These are phyloP conservation scores for Fusarium metavorans DNA, from an alignment of 2,329 filamentous ascomycete species.

Conservation along the genomic window DNA sequence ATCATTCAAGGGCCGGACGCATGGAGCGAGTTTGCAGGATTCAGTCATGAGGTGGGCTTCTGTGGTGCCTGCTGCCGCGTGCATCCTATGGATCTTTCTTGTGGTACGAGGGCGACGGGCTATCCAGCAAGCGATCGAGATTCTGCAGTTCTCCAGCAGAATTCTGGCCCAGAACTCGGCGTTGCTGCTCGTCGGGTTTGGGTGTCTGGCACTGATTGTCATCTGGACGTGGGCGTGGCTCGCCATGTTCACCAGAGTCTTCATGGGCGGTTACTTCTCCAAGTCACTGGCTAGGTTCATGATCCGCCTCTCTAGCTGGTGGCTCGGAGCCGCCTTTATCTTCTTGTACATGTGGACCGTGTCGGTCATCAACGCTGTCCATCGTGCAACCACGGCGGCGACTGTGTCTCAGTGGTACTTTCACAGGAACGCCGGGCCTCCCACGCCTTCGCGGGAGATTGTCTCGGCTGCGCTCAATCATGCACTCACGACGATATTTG, in stretches of 20 bases:
- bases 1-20: constrained; percentile 82
- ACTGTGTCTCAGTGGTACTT: constrained; percentile 99
- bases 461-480: constrained; percentile 86
- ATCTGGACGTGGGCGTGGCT: constrained; percentile 97
- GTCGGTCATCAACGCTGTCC: constrained; percentile 86
- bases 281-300: constrained; percentile 74
- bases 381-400: constrained; percentile 91
- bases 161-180: constrained; percentile 89
- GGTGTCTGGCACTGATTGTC: constrained; percentile 79
- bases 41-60: constrained; percentile 89
- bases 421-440: constrained; percentile 85
- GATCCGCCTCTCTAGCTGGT: constrained; percentile 91
- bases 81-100: constrained; percentile 85
- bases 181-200: constrained; percentile 85
- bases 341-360: constrained; percentile 97
- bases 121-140: constrained; percentile 84
- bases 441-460: constrained; percentile 82
- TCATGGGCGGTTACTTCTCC: constrained; percentile 89
- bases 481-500: constrained; percentile 87
- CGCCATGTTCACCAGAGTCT: constrained; percentile 94
- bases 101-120: constrained; percentile 84
- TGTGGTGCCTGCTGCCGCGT: constrained; percentile 78
- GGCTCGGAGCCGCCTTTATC: constrained; percentile 92
- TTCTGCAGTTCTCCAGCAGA: constrained; percentile 91
- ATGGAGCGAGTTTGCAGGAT: constrained; percentile 87